Base-by-base conservation (phyloP, 2,329 filamentous ascomycete genomes). In the Malbranchea cinnamomea region DNA sequence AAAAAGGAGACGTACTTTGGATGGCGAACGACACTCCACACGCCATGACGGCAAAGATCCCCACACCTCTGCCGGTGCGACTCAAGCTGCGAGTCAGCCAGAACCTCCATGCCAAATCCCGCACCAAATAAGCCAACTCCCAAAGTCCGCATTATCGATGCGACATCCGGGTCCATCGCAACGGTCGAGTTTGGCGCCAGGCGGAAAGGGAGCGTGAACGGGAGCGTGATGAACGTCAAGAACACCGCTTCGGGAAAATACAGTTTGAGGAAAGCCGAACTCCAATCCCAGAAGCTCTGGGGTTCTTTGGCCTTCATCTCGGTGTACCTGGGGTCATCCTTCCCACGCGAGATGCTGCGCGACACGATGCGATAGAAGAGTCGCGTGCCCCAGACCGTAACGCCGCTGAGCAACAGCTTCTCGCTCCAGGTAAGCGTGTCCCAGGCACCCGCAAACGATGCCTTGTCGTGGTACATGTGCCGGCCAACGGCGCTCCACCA, bases 401-500 rank as follows among this genome's bases (percentile, higher is more conserved):
- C 66, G 5, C 64, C 66, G 0, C 58, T 56, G 1, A 75, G 56
- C 1, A 75, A 54, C 1, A 73, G 52, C 31, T 65, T 64, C 42
- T 74, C 64, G 0, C 63, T 60, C 48, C 67, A 67, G 2, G 61
- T 60, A 3, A 72, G 50, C 3, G 56, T 56, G 11, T 48, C 41
- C 41, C 65, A 59, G 10, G 67, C 64, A 26, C 60, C 52, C 1
- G 52, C 41, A 4, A 67, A 34, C 0, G 64, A 59, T 12, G 66
- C 45, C 1, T 62, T 58, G 17, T 60, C 53, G 33, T 57, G 50
- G 27, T 56, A 46, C 7, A 69, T 52, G 4, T 60, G 62, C n/a
- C 58, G 54, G 9, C 68, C 67, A 23, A 74, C 48, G 13, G 69
- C 67, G 32, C 59, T 64, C 64, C 67, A 73, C 70, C 69, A 74